These are phyloP conservation scores for Passiflora organensis DNA, from an alignment of 345 rosid genomes.

Conservation along the genomic window DNA sequence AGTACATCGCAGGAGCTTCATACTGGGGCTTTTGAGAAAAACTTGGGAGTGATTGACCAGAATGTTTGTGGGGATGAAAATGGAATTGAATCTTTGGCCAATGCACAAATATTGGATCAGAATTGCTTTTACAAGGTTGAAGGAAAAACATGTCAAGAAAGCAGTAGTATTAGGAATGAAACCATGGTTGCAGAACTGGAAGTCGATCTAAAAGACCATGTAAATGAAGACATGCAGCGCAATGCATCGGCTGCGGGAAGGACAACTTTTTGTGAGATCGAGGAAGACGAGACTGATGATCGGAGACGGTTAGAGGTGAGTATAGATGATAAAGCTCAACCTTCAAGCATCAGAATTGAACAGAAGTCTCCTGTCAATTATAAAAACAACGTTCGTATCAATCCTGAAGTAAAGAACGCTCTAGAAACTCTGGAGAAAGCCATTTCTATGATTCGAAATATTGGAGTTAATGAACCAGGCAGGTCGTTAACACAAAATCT, in stretches of 20 bases:
- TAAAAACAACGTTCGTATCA: constrained; percentile 33
- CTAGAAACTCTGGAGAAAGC: constrained; percentile 67
- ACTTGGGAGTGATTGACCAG: constrained; percentile 6
- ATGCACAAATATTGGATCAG: not conserved
- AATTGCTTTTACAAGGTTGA: constrained; percentile 14
- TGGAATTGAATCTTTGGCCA: not conserved
- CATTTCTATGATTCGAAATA: constrained; percentile 45
- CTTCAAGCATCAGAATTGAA: constrained; percentile 11
- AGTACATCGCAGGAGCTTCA: constrained; percentile 17
- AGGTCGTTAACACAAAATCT: constrained; percentile 18
- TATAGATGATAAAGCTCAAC: constrained; percentile 5
- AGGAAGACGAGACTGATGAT: constrained; percentile 48
- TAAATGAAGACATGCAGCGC: no score
- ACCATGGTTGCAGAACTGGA: not conserved
- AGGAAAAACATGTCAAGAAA: constrained; percentile 13
- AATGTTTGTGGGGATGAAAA: constrained; percentile 3
- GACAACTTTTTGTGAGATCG: constrained; percentile 47
- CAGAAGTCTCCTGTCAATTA: no score
- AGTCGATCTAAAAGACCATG: constrained; percentile 11
- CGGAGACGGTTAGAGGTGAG: constrained; percentile 16
- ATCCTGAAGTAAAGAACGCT: constrained; percentile 72
- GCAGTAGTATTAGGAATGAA: constrained; percentile 12
- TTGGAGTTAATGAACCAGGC: constrained; percentile 26
- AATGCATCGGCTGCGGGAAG: constrained; percentile 14
- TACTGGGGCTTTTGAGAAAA: constrained; percentile 7